A percentile compares a stretch with the other conserved stretches of the same genome.
Conservation (phyloP, 1,284 basidiomycete genomes). For the Ustilago cynodontis region DNA sequence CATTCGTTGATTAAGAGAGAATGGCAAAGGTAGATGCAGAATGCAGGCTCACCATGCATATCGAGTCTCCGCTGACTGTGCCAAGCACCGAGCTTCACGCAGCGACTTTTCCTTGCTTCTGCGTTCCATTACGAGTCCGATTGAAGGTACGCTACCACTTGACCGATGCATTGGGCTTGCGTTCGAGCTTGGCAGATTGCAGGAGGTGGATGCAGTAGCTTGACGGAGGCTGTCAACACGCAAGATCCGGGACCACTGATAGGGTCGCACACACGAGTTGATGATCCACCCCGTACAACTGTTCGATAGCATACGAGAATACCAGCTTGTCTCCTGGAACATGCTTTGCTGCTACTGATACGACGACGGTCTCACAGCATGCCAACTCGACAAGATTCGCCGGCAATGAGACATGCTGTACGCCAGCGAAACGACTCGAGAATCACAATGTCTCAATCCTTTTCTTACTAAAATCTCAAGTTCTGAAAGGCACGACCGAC, state of each 20-base stretch:
- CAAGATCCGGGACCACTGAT: no score
- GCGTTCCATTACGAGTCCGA: neutral
- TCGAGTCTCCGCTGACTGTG: neutral
- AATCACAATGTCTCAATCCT: neutral
- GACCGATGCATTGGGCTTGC: neutral
- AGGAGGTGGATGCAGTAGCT: neutral
- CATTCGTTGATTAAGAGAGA: neutral
- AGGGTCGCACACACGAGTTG: no score
- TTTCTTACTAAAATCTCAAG: neutral
- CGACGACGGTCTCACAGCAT: no score
- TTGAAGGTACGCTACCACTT: no score
- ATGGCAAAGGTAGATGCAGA: neutral
- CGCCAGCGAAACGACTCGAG: neutral
- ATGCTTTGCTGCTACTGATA: no score
- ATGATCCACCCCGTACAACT: no score
- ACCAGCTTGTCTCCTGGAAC: no score
- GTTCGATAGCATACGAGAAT: no score
- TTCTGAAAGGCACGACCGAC: neutral
- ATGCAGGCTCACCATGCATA: no score
- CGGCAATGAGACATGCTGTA: neutral
- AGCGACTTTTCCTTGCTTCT: neutral
- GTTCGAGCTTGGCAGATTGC: neutral
- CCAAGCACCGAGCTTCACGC: conserved; percentile 4
- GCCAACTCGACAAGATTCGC: no score
- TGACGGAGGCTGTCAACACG: no score